These are phyloP conservation scores for Pseudocercospora pini-densiflorae DNA, from an alignment of 2,329 filamentous ascomycete species.

Conservation along the genomic window DNA sequence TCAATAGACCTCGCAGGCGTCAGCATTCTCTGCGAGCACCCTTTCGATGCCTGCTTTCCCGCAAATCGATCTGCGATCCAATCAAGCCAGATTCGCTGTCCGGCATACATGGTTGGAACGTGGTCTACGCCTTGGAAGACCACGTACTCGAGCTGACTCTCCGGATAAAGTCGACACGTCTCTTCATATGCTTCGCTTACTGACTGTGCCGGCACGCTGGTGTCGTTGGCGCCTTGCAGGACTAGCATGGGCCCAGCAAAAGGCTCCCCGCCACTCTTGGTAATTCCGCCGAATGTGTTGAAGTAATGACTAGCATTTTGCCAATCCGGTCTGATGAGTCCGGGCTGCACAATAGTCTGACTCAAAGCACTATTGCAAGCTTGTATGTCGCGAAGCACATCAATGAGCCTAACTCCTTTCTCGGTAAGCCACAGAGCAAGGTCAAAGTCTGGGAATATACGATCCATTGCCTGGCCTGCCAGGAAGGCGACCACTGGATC, in stretches of 20 bases:
- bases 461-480: not conserved
- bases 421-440: constrained; percentile 10
- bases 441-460: constrained; percentile 12
- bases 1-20: constrained; percentile 20
- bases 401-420: not conserved
- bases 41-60: constrained; percentile 16
- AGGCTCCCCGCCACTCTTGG: constrained; percentile 37
- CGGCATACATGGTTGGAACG: constrained; percentile 35
- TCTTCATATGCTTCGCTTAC: constrained; percentile 28
- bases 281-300: constrained; percentile 20
- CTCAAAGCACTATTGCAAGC: constrained; percentile 10
- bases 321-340: not conserved
- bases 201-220: constrained; percentile 19
- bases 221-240: constrained; percentile 40
- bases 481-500: not conserved
- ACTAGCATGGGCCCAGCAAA: constrained; percentile 45
- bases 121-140: constrained; percentile 35
- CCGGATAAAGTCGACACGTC: constrained; percentile 26
- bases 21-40: constrained; percentile 21
- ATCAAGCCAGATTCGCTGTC: constrained; percentile 40
- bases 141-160: constrained; percentile 33
- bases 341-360: not conserved
- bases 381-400: constrained; percentile 1
- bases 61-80: constrained; percentile 36
- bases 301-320: not conserved